These are phyloP conservation scores for Chrysoporthe deuterocubensis DNA, from an alignment of 2,329 filamentous ascomycete genomes.

Conservation along the genomic window DNA sequence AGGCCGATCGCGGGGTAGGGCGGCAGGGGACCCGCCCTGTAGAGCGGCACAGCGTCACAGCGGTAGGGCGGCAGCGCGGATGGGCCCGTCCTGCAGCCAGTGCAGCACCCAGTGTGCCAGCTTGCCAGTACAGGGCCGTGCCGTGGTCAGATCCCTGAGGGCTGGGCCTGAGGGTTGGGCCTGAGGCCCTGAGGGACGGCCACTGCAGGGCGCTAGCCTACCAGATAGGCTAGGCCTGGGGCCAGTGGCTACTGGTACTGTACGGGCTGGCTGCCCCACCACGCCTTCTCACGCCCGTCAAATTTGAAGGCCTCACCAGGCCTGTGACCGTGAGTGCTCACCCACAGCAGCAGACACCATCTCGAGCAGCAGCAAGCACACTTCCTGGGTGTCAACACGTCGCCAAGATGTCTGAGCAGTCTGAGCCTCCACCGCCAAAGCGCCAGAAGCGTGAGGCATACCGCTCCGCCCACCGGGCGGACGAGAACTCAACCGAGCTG, in stretches of 20 bases:
- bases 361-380: not conserved
- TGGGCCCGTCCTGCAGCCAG: conserved; percentile 13
- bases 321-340: conserved; percentile 13
- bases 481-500: conserved; percentile 62
- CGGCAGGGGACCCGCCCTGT: conserved; percentile 2
- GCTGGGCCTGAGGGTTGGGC: not conserved
- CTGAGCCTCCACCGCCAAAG: conserved; percentile 44
- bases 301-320: conserved; percentile 16
- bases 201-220: not conserved
- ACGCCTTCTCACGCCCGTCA: conserved; percentile 15
- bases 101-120: not conserved
- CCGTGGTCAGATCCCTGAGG: conserved; percentile 15
- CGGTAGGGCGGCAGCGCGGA: conserved; percentile 13
- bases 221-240: not conserved
- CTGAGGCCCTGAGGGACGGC: no score
- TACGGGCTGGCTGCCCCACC: conserved; percentile 11
- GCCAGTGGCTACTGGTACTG: not conserved
- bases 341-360: no score
- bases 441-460: conserved; percentile 70
- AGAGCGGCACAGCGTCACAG: not conserved
- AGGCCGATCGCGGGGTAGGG: conserved; percentile 36
- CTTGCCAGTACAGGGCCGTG: not conserved
- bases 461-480: conserved; percentile 54
- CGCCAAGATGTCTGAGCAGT: conserved; percentile 1
- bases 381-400: not conserved